phyloP scores from a whole-genome alignment of 2,329 filamentous ascomycete genomes.

The Didymella sp. region DNA sequence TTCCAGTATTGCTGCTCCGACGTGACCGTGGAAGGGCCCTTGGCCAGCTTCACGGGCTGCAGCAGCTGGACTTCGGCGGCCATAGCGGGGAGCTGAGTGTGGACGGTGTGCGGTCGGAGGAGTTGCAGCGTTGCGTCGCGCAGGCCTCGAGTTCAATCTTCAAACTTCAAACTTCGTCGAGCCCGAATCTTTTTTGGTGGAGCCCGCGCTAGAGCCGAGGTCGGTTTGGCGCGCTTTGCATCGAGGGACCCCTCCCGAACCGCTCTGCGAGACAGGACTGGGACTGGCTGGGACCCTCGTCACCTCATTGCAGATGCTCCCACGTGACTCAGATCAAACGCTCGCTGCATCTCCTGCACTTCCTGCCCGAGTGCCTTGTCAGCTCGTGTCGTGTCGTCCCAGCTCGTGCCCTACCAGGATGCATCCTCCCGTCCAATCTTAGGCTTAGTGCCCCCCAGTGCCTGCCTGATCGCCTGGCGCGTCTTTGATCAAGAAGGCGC shows the following conservation, averaged over 20 bases:
- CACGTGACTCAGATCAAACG: too few relatives aligned
- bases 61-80: conserved; percentile 84
- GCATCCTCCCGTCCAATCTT: conserved; percentile 1
- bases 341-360: not conserved
- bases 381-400: not conserved
- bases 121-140: conserved; percentile 20
- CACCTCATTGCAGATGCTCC: too few relatives aligned
- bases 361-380: not conserved
- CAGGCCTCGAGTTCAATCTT: conserved; percentile 6
- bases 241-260: not conserved
- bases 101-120: conserved; percentile 14
- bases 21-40: conserved; percentile 81
- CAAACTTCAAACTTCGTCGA: conserved; percentile 2
- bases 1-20: conserved; percentile 97
- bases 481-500: conserved; percentile 15
- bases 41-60: conserved; percentile 80
- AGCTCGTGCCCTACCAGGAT: not conserved
- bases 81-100: conserved; percentile 61
- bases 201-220: conserved; percentile 5
- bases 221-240: conserved; percentile 1
- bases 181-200: conserved; percentile 15
- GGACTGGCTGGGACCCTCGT: not conserved
- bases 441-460: conserved; percentile 6
- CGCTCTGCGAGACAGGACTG: not conserved
- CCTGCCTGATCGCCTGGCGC: conserved; percentile 16